Base-by-base conservation (phyloP, 352 stramenopile genomes). In the Lagenidium sp. region DNA sequence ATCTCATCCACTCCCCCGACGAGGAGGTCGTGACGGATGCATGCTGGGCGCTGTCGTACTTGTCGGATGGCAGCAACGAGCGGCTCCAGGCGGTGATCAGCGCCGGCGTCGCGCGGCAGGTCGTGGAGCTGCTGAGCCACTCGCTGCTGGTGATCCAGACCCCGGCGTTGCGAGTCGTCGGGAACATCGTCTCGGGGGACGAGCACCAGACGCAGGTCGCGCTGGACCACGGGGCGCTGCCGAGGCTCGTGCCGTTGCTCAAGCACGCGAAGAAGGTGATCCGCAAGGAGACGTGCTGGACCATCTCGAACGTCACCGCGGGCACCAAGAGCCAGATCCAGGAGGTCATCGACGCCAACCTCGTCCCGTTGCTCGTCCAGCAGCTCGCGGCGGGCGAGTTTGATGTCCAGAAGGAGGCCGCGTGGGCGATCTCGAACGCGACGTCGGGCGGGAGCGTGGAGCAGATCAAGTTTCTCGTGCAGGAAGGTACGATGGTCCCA, bases 21-120 rank as follows among this genome's bases (percentile, higher is more conserved):
- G 88, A 98, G 36, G 97, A 99, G 57, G 92, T 99, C 16, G 69
- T 99, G 16, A 99, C 95, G 2, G 96, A 99, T 59, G 95, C 97
- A n/a, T 99, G 96, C 63, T 99, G 97, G 96, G 96, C 96, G 18
- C 78, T 99, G 12, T 97, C 82, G 11, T 99, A 99, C 60, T 64
- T 99, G 5, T 97, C 81, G n/a, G 96, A 99, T 62, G 96, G 96
- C 36, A 77, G 86, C 4, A 98, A 97, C 42, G 93, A 98, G 50
- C 97, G 97, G 54, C 97, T 99, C 54, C 95, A 99, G 60, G 93
- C 93, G 1, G 95, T 99, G 35, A 96, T 99, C 45, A 94, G 98
- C 53, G 82, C 90, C 22, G 95, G 95, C 21, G 94, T 99, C 6
- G 96, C 89, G 55, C 76, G 73, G 37, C 78, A 95, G 26, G 57